phyloP scores from a whole-genome alignment of 75 land plant species.

The Sequoia sempervirens region DNA sequence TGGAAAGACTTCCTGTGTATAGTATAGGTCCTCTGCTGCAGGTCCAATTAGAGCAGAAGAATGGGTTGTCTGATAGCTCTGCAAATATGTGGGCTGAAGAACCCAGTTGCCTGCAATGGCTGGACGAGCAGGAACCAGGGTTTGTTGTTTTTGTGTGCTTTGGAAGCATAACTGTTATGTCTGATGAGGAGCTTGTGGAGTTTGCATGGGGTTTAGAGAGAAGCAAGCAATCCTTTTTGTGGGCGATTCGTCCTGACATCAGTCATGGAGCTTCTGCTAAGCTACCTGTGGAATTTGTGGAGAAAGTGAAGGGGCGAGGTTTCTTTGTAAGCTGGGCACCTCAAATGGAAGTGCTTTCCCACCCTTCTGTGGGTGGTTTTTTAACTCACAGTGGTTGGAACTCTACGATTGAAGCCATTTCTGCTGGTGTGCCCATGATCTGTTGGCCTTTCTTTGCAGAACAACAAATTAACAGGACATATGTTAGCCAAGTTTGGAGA shows the following conservation, averaged over 20 bases:
- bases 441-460: slow-evolving; percentile 64
- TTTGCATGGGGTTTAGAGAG: slow-evolving; percentile 15
- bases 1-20: neutral
- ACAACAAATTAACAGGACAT: slow-evolving; percentile 55
- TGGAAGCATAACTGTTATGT: slow-evolving; percentile 26
- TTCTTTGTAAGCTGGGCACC: slow-evolving; percentile 67
- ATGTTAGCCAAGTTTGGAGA: slow-evolving; percentile 36
- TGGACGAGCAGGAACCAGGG: slow-evolving; percentile 21
- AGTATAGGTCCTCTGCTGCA: slow-evolving; percentile 14
- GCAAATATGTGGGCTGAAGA: slow-evolving; percentile 11
- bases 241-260: slow-evolving; percentile 23
- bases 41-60: neutral
- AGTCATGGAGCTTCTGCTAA: slow-evolving; percentile 14
- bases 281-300: slow-evolving; percentile 16
- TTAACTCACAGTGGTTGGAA: slow-evolving; percentile 87
- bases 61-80: slow-evolving; percentile 4
- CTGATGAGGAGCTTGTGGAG: slow-evolving; percentile 23
- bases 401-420: slow-evolving; percentile 52
- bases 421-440: slow-evolving; percentile 49
- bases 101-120: slow-evolving; percentile 32
- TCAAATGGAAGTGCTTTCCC: slow-evolving; percentile 51
- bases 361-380: slow-evolving; percentile 52
- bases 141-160: slow-evolving; percentile 43
- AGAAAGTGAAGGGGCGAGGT: slow-evolving; percentile 24
- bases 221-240: slow-evolving; percentile 24